Evolutionary conservation across 352 stramenopile genomes (phyloP), one percentile per base, ranked within the genome.

Genomic region (Saprolegnia parasitica): DNA sequence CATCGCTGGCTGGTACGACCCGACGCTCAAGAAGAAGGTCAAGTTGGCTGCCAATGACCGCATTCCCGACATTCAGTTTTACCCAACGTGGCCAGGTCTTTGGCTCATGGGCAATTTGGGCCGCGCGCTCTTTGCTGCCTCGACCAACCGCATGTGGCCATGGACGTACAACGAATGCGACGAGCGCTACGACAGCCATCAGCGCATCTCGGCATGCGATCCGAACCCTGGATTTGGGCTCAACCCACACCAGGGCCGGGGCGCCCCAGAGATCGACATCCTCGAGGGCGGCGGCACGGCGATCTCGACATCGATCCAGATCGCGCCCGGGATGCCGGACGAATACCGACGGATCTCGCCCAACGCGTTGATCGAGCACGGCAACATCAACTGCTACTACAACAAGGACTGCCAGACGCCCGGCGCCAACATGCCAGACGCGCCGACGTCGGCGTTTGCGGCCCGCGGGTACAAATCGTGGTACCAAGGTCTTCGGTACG

Each of bases 261-360:
- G 95, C 50, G 89, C 93, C 39, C 93, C 95, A 0, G 95, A 98
- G 75, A 98, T 98, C 73, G 95, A 98, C 80, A 78, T 98, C 20
- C 76, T 98, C 24, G 95, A 98, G 83, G 90, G 81, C 29, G 81
- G 81, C 16, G 83, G 81, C 1, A 63, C 78, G 9, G 83, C 75
- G 1, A 87, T 89, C 61, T 89, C 81, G 46, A 88, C 81, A 11
- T 91, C 83, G 8, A 89, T 91, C 50, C 83, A 89, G 72, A 86
- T 91, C 50, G 83, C 79, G 0, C 83, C 83, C 0, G 81, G 81
- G 16, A 76, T 91, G 67, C 77, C 78, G 4, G 50, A 67, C 5
- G 75, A 87, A 37, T 90, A 79, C 50, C 81, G 83, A 29, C 77
- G 75, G 16, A 67, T 57, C 35, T 47, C 50, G 18, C 21, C 68